These are phyloP conservation scores for Exophiala alcalophila DNA, from an alignment of 2,329 filamentous ascomycete genomes.

Conservation along the genomic window DNA sequence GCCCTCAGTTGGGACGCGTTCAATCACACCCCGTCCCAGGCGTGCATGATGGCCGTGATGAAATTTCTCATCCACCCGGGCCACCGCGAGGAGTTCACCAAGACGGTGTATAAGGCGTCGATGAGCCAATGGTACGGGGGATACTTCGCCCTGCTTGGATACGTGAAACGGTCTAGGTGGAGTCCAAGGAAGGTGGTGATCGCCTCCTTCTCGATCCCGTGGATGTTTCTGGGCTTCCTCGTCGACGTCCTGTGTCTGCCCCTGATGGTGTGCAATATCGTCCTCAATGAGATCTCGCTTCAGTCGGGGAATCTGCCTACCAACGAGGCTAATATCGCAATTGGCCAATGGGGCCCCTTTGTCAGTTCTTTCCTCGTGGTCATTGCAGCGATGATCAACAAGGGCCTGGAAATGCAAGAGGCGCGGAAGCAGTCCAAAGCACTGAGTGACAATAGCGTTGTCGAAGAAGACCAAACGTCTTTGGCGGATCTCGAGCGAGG, in stretches of 20 bases:
- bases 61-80: constrained; percentile 24
- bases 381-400: constrained; percentile 30
- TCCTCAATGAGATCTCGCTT: constrained; percentile 32
- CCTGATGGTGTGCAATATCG: constrained; percentile 31
- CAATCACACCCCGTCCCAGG: constrained; percentile 27
- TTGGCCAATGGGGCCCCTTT: constrained; percentile 33
- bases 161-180: constrained; percentile 20
- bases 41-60: constrained; percentile 28
- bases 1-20: constrained; percentile 25
- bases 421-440: constrained; percentile 17
- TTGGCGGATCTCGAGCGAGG: constrained; percentile 9
- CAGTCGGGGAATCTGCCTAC: constrained; percentile 26
- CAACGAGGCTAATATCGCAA: constrained; percentile 29
- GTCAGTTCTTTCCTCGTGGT: constrained; percentile 30
- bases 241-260: constrained; percentile 30
- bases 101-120: constrained; percentile 31
- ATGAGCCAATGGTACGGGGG: constrained; percentile 31
- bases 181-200: constrained; percentile 11
- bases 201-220: constrained; percentile 22
- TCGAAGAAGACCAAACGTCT: background rate
- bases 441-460: constrained; percentile 1
- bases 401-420: constrained; percentile 18
- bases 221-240: constrained; percentile 29
- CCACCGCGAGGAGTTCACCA: constrained; percentile 21
- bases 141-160: constrained; percentile 30